Evolutionary conservation across 1,284 basidiomycete species (phyloP).

Genomic region (Fistulinella cinereoalba): DNA sequence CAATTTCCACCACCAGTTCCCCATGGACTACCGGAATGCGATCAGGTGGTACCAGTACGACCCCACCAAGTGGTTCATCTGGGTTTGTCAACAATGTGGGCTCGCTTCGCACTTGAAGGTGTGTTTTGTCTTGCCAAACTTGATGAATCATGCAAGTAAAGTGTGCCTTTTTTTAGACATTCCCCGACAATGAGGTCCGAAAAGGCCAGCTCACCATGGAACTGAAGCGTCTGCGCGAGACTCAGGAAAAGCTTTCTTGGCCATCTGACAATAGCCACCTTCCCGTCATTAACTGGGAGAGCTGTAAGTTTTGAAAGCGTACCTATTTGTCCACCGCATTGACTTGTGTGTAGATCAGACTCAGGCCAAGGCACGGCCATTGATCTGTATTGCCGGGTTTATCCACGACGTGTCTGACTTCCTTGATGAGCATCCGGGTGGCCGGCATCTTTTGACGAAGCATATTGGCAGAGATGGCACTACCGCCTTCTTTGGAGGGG

Average conservation of each 20-base stretch:
- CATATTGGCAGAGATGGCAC: conserved; percentile 83
- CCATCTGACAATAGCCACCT: conserved; percentile 75
- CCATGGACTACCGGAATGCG: conserved; percentile 92
- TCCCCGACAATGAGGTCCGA: conserved; percentile 91
- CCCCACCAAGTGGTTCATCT: conserved; percentile 92
- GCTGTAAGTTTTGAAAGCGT: conserved; percentile 51
- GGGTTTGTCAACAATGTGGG: conserved; percentile 59
- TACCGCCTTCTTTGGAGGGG: conserved; percentile 91
- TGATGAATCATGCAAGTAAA: not conserved
- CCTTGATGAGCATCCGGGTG: conserved; percentile 86
- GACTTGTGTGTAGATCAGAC: conserved; percentile 54
- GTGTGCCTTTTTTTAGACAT: conserved; percentile 42
- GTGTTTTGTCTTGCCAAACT: conserved; percentile 2
- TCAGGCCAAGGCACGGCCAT: conserved; percentile 71
- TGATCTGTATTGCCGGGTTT: conserved; percentile 85
- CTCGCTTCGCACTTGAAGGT: conserved; percentile 85
- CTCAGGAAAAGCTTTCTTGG: conserved; percentile 74
- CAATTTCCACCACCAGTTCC: conserved; percentile 96
- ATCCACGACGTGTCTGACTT: conserved; percentile 89
- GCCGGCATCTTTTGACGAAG: conserved; percentile 64
- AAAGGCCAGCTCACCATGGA: conserved; percentile 94
- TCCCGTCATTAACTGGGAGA: conserved; percentile 83
- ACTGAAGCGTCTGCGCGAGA: conserved; percentile 75
- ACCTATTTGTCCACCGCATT: conserved; percentile 6
- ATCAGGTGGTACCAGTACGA: conserved; percentile 93